A percentile compares a stretch with the other conserved stretches of the same genome.
phyloP scores from a whole-genome alignment of 495 filamentous ascomycete genomes.

The Trichocladium antarcticum region DNA sequence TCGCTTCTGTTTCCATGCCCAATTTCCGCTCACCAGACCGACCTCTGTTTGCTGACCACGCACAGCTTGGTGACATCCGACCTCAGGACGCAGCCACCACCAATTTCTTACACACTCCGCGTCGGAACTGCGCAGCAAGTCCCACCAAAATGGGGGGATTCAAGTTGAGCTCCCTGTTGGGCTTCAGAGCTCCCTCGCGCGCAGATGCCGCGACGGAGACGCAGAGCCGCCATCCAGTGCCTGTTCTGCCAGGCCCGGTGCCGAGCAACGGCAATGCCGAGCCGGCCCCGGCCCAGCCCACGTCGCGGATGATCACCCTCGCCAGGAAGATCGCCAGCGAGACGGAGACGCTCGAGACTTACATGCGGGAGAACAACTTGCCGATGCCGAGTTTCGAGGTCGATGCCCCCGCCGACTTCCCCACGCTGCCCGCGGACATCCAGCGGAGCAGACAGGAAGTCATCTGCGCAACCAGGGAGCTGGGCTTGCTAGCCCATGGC shows the following conservation, averaged over 20 bases:
- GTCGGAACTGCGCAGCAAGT: too few species aligned
- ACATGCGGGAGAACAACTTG: slow-evolving; percentile 29
- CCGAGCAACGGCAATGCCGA: slow-evolving; percentile 7
- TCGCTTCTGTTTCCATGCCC: too few species aligned
- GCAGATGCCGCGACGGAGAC: slow-evolving; percentile 23
- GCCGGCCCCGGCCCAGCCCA: slow-evolving; percentile 4
- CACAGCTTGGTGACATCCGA: not conserved
- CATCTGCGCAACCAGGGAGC: slow-evolving; percentile 30
- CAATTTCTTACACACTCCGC: too few species aligned
- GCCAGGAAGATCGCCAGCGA: slow-evolving; percentile 30
- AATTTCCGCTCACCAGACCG: too few species aligned
- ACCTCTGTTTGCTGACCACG: not conserved
- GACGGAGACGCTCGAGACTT: slow-evolving; percentile 33
- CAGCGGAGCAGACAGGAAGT: slow-evolving; percentile 27
- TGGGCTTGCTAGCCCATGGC: slow-evolving; percentile 31
- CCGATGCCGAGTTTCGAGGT: slow-evolving; percentile 30
- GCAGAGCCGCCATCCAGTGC: slow-evolving; percentile 22
- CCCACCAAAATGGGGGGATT: slow-evolving; percentile 29
- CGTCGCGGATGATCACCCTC: slow-evolving; percentile 29
- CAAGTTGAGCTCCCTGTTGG: slow-evolving; percentile 26
- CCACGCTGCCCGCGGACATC: slow-evolving; percentile 31
- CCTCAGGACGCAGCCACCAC: not conserved
- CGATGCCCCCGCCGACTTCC: slow-evolving; percentile 30
- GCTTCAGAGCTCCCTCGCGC: slow-evolving; percentile 18
- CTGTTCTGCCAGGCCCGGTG: slow-evolving; percentile 11